Base-by-base conservation (phyloP, 768 basidiomycete species). In the Plicaturopsis crispa region DNA sequence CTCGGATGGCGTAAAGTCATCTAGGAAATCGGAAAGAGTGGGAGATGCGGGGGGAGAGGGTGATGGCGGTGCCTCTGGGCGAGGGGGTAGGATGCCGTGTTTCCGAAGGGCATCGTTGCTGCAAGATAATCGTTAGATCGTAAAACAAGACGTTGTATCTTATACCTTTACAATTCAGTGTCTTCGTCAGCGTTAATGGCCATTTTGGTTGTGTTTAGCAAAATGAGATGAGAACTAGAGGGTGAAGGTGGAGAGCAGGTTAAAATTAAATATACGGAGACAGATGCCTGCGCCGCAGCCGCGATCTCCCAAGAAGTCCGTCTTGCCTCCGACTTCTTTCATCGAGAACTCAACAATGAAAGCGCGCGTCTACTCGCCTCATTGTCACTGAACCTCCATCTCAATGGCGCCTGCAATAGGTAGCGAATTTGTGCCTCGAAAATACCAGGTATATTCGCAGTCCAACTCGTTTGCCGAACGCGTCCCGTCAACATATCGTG, bases 41-140 rank as follows among this genome's bases (percentile, higher is more conserved):
- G 86, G 85, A 1, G 86, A 78, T 4, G 83, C 70, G 1, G 87
- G 85, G 4, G 87, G 83, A 3, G 90, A 84, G n/a, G 89, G 89
- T 1, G 80, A 73, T 3, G 70, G 78, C 5, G 83, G 83, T 1
- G 82, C 65, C 3, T 74, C 60, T 37, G 78, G 73, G 35, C 72
- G 76, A 0, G 85, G 83, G 2, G 90, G 89, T 18, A 97, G 63
- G 53, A 96, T 93, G 13, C 92, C 93, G 50, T 92, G 77, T 50
- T 91, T 91, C 41, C 91, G 84, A 8, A 97, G 76, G 16, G 85
- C 87, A 54, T 97, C 93, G 59, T 94, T 92, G 63, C 92, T 97
- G 52, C n/a, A 41, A 39, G 6, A 35, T 16, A 30, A 41, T 47
- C 31, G 26, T 28, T 8, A 14, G 26, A 8, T 28, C 10, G 14